Base-by-base conservation (phyloP, 2,329 filamentous ascomycete genomes). In the Didymellaceae sp. region DNA sequence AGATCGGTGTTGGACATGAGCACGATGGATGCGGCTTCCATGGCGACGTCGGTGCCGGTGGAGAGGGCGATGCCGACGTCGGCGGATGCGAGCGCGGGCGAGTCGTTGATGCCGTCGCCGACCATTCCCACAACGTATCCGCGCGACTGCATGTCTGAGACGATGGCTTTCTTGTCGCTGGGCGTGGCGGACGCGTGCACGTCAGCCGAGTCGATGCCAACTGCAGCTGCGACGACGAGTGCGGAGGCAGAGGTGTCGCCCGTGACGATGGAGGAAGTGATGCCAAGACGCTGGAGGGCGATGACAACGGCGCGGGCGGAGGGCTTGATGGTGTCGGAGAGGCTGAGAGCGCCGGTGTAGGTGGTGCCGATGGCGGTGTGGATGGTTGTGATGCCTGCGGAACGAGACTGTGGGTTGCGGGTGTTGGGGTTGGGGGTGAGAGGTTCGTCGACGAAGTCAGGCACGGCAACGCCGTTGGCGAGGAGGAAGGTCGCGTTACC, bases 91-190 rank as follows among this genome's bases (percentile, higher is more conserved):
- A 99, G 84, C 0, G 94, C 94, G 0, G 94, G 94, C 0, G 91
- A 96, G 77, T 99, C 94, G 74, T 99, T 99, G 82, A 99, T 97
- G 32, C 94, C 94, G 72, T 99, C 94, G 43, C 94, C 70, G 11
- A 97, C 92, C 94, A 99, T 99, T 61, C 90, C 94, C 20, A 97
- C 90, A 40, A 88, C 80, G 63, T 91, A 84, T 54, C 91, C 91
- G 28, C 67, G 66, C 0, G 80, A 78, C 75, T 97, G 91, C 14
- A 97, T 82, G 45, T 87, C 78, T 40, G 85, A 83, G 63, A 99
- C 82, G 61, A 97, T 95, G 21, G 82, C 79, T 71, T 95, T 92
- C 72, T 99, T 99, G 75, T 96, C 89, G 57, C 91, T 87, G 0
- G 94, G 94, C 4, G 89, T 91, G 38, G 93, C 89, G n/a, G 90